Conservation (phyloP, 2,329 filamentous ascomycete genomes). For the Xylaria hypoxylon region DNA sequence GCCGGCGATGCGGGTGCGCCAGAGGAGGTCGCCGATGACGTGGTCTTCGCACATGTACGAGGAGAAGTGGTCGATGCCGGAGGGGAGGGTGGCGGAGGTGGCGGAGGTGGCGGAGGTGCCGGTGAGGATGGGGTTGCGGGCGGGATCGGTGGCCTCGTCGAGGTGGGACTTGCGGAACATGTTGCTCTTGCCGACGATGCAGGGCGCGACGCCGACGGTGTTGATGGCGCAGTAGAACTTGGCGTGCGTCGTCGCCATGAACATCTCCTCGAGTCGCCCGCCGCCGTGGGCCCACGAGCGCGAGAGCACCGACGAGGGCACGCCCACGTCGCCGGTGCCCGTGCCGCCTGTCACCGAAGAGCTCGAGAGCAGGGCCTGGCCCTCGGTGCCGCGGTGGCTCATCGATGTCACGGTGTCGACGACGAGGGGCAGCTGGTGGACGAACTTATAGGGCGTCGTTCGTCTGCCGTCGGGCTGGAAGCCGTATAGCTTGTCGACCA, state of each 20-base stretch:
- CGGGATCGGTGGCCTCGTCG: slow-evolving; percentile 73
- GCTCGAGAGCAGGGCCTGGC: slow-evolving; percentile 52
- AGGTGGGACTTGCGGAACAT: slow-evolving; percentile 97
- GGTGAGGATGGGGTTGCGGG: slow-evolving; percentile 57
- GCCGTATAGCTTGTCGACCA: slow-evolving; percentile 89
- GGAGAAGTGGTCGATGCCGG: slow-evolving; percentile 91
- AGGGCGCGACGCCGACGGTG: slow-evolving; percentile 88
- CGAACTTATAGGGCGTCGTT: slow-evolving; percentile 82
- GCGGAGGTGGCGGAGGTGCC: slow-evolving; percentile 53
- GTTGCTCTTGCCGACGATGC: slow-evolving; percentile 95
- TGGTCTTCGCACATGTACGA: slow-evolving; percentile 98
- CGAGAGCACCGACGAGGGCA: slow-evolving; percentile 46
- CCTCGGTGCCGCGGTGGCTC: slow-evolving; percentile 45
- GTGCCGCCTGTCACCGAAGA: slow-evolving; percentile 50
- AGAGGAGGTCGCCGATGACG: slow-evolving; percentile 90
- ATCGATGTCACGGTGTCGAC: slow-evolving; percentile 73
- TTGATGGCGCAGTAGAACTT: slow-evolving; percentile 99
- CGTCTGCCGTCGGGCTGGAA: slow-evolving; percentile 62
- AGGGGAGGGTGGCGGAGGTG: slow-evolving; percentile 58
- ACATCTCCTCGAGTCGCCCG: slow-evolving; percentile 90
- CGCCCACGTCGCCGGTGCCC: slow-evolving; percentile 48
- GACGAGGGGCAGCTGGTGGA: slow-evolving; percentile 91
- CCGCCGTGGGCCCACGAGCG: slow-evolving; percentile 66
- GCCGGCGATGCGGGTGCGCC: slow-evolving; percentile 74
- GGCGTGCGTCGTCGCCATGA: slow-evolving; percentile 91